Base-by-base conservation (phyloP, 352 stramenopile species). In the Pythium plurisporium region DNA sequence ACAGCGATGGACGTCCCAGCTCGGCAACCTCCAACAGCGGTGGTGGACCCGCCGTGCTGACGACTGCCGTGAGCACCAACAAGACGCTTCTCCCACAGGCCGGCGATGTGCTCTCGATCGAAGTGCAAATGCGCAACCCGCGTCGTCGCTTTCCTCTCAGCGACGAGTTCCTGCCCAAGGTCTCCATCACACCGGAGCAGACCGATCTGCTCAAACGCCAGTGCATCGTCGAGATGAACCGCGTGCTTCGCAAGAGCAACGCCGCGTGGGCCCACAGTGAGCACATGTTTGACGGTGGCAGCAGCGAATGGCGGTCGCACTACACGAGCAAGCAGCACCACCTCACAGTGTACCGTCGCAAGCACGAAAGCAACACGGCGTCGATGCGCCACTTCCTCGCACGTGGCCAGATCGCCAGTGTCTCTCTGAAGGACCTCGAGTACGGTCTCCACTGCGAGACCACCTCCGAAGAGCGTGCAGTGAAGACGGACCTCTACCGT, bases 401-500 rank as follows among this genome's bases (percentile, higher is more conserved):
- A 19, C 74, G 78, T 7, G 80, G 78, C 23, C 76, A 77, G 17
- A 74, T 87, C 22, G 64, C 76, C 4, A 73, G 73, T 12, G 53
- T 42, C 9, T 42, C 36, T 14, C 36, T 42, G 36, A 11, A 42
- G 17, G 36, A 42, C 17, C 36, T 42, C 36, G 36, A 42, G 36
- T 42, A 42, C 36, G 36, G 36, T 26, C 72, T 83, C 41, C 86
- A 89, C 55, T 73, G 69, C 15, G 81, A 89, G 45, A 89, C 76
- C 46, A 91, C 81, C 38, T 69, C 74, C 10, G 75, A 88, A 51
- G 74, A 89, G 64, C 79, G 81, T 36, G 77, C 79, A 1, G 55
- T 76, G 17, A 77, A 67, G 43, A 78, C 81, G 3, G 79, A 85
- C 46, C 51, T 86, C 42, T 85, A 73, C 54, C 62, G 72, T 10